Conservation (phyloP, 1,284 basidiomycete genomes). For the Tilletiaria anomala region DNA sequence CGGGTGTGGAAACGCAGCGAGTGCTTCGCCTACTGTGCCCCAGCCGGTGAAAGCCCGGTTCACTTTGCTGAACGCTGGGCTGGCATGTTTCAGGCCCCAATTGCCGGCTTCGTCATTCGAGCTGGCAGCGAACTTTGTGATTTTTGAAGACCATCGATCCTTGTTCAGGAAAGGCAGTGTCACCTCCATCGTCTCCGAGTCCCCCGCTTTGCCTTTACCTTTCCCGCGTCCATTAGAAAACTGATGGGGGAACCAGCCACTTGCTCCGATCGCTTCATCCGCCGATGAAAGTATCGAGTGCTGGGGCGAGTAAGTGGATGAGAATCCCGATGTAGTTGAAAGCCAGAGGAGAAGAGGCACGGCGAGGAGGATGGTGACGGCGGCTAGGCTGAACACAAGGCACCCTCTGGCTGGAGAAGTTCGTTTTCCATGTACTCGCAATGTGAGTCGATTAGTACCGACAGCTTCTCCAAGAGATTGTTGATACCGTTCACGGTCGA, state of each 20-base stretch:
- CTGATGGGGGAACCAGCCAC: not conserved
- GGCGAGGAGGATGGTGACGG: conserved; percentile 10
- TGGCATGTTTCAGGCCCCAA: not conserved
- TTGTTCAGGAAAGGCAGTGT: not conserved
- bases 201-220: no score
- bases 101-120: not conserved
- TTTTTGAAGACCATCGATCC: not conserved
- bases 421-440: not conserved
- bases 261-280: not conserved
- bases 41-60: conserved; percentile 3
- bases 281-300: not conserved
- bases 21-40: conserved; percentile 6
- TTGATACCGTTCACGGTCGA: no score
- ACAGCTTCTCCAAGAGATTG: no score
- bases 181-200: no score
- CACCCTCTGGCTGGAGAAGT: conserved; percentile 2
- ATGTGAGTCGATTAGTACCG: no score
- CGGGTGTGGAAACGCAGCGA: conserved; percentile 7
- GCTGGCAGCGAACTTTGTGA: not conserved
- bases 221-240: not conserved
- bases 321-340: no score
- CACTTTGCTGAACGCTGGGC: not conserved
- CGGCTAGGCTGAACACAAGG: conserved; percentile 10
- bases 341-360: conserved; percentile 17
- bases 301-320: conserved; percentile 3